Conservation (phyloP, 2,329 filamentous ascomycete genomes). For the Microsporum audouinii region DNA sequence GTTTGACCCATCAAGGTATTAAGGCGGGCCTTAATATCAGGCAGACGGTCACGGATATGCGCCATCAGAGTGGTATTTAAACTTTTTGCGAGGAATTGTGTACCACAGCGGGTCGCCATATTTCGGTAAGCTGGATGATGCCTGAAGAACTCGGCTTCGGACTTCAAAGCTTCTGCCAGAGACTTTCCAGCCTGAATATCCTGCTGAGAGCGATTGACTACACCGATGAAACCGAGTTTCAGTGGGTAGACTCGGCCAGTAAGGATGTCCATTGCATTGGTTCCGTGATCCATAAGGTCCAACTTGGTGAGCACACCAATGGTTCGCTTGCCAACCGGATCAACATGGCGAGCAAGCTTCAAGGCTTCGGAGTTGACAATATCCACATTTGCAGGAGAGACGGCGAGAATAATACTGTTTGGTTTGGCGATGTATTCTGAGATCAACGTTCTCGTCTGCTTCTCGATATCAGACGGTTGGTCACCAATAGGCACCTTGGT, state of each 20-base stretch:
- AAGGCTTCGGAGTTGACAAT: conserved; percentile 96
- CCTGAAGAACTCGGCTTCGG: conserved; percentile 89
- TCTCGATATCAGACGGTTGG: conserved; percentile 95
- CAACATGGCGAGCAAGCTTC: conserved; percentile 93
- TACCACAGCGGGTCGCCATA: conserved; percentile 86
- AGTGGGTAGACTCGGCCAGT: conserved; percentile 91
- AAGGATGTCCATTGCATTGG: conserved; percentile 94
- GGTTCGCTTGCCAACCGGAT: conserved; percentile 83
- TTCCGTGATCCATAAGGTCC: conserved; percentile 97
- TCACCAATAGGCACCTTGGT: conserved; percentile 98
- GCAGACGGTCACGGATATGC: conserved; percentile 88
- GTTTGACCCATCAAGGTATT: conserved; percentile 99
- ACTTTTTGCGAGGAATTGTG: conserved; percentile 85
- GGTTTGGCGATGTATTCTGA: conserved; percentile 98
- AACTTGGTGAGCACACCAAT: conserved; percentile 96
- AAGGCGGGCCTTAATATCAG: conserved; percentile 93
- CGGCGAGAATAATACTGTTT: conserved; percentile 93
- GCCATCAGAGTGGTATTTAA: conserved; percentile 91
- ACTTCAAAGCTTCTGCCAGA: conserved; percentile 79
- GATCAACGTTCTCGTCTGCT: conserved; percentile 92
- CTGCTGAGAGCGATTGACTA: conserved; percentile 95
- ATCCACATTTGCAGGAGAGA: conserved; percentile 95
- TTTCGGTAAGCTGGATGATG: conserved; percentile 96
- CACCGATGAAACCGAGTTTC: conserved; percentile 94
- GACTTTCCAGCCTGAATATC: conserved; percentile 94